Percentiles rank a stretch among this genome's conserved stretches.
Evolutionary conservation across 2,329 filamentous ascomycete genomes (phyloP).

Genomic region (Aspergillus ochraceus): DNA sequence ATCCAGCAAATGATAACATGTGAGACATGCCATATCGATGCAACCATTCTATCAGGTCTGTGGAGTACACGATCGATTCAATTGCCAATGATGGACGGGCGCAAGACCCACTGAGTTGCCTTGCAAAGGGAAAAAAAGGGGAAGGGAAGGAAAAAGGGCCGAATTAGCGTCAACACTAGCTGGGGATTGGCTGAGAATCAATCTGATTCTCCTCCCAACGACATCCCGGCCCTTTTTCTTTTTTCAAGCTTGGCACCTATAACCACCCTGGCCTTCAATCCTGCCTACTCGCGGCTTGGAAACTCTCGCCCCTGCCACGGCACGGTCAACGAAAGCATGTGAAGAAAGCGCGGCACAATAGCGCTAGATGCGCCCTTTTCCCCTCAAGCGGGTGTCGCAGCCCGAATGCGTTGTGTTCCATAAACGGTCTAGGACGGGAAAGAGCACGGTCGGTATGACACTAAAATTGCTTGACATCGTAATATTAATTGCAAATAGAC

Average conservation of each 20-base stretch:
- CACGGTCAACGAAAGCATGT: slow-evolving; percentile 2
- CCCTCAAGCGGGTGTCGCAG: neutral
- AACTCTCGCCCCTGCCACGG: neutral
- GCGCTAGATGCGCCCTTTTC: slow-evolving; percentile 5
- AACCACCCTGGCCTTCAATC: neutral
- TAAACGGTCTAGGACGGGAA: slow-evolving; percentile 2
- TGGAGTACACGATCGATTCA: slow-evolving; percentile 4
- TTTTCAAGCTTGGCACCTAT: slow-evolving; percentile 1
- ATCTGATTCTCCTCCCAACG: neutral
- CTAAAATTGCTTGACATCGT: slow-evolving; percentile 10
- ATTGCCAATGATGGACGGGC: slow-evolving; percentile 1
- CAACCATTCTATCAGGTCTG: slow-evolving; percentile 18
- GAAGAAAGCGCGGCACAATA: slow-evolving; percentile 6
- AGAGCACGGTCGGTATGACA: neutral
- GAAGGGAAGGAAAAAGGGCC: neutral
- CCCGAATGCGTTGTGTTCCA: slow-evolving; percentile 1
- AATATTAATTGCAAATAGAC: slow-evolving; percentile 1
- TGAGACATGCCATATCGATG: slow-evolving; percentile 17
- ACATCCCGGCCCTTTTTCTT: slow-evolving; percentile 1
- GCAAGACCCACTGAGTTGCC: neutral
- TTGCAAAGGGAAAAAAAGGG: slow-evolving; percentile 3
- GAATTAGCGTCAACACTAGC: slow-evolving; percentile 1
- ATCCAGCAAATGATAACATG: slow-evolving; percentile 13
- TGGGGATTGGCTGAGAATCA: slow-evolving; percentile 6
- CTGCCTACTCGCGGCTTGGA: neutral